Evolutionary conservation across 495 filamentous ascomycete genomes (phyloP).

Genomic region (Penicillium flavigenum): DNA sequence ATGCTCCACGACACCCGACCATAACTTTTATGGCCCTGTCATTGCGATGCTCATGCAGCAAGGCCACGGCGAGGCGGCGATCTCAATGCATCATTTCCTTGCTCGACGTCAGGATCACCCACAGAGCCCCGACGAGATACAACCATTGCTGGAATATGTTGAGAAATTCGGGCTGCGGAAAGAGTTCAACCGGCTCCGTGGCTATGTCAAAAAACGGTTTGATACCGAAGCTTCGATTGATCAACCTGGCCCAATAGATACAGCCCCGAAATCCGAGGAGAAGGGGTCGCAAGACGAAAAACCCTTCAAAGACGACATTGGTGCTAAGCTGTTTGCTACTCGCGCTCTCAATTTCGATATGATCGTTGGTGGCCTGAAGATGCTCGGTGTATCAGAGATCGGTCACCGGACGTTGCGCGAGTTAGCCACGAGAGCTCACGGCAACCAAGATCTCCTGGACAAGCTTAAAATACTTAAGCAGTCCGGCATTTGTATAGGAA

Average conservation of each 20-base stretch:
- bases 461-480: conserved; percentile 57
- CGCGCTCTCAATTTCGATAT: conserved; percentile 62
- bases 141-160: conserved; percentile 45
- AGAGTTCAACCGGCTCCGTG: conserved; percentile 24
- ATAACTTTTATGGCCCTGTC: conserved; percentile 59
- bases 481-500: conserved; percentile 56
- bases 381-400: conserved; percentile 64
- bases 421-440: conserved; percentile 60
- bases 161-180: conserved; percentile 31
- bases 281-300: conserved; percentile 25
- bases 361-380: conserved; percentile 60
- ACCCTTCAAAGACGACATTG: conserved; percentile 56
- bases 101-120: conserved; percentile 52
- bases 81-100: conserved; percentile 60
- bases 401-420: conserved; percentile 72
- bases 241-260: background rate
- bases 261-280: background rate
- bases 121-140: conserved; percentile 30
- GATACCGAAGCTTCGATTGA: conserved; percentile 5
- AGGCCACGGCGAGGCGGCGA: conserved; percentile 50
- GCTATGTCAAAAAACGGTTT: conserved; percentile 29
- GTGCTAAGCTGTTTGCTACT: conserved; percentile 72
- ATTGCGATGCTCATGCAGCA: conserved; percentile 56
- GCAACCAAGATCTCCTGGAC: conserved; percentile 49
- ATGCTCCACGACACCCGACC: conserved; percentile 41